phyloP scores from a whole-genome alignment of 495 filamentous ascomycete species.

The Penicillium flavigenum region DNA sequence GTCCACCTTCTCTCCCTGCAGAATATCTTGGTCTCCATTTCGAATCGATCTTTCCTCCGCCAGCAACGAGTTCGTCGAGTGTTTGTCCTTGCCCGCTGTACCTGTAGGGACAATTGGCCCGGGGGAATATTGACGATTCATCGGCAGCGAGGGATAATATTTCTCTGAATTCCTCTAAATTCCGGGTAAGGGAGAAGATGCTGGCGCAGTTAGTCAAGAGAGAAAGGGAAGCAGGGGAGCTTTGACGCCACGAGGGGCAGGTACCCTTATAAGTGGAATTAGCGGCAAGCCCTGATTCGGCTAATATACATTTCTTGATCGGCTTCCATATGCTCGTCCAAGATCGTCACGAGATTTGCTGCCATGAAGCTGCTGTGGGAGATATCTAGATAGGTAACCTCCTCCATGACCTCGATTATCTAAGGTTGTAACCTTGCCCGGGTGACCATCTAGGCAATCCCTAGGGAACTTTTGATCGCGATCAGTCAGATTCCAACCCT shows the following conservation, averaged over 20 bases:
- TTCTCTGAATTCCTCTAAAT: neutral
- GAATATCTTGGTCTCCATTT: neutral
- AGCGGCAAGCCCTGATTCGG: neutral
- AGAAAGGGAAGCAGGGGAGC: neutral
- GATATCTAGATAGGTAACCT: neutral
- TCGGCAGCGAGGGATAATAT: neutral
- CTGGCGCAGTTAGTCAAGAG: neutral
- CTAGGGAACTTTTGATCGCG: neutral
- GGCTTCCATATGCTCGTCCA: neutral
- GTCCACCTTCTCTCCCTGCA: slow-evolving; percentile 40
- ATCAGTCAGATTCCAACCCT: neutral
- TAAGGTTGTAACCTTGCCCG: neutral
- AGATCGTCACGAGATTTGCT: neutral
- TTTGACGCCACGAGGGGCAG: neutral
- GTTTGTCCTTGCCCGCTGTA: neutral
- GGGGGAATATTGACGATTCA: neutral
- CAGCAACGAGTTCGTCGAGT: neutral
- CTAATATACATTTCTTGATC: neutral
- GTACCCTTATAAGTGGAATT: neutral
- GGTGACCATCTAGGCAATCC: neutral
- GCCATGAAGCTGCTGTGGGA: neutral
- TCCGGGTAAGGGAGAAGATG: neutral
- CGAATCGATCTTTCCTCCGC: neutral
- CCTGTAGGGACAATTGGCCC: neutral
- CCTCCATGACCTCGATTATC: neutral